phyloP scores from a whole-genome alignment of 2,329 filamentous ascomycete genomes.

The Fusarium phyllophilum region DNA sequence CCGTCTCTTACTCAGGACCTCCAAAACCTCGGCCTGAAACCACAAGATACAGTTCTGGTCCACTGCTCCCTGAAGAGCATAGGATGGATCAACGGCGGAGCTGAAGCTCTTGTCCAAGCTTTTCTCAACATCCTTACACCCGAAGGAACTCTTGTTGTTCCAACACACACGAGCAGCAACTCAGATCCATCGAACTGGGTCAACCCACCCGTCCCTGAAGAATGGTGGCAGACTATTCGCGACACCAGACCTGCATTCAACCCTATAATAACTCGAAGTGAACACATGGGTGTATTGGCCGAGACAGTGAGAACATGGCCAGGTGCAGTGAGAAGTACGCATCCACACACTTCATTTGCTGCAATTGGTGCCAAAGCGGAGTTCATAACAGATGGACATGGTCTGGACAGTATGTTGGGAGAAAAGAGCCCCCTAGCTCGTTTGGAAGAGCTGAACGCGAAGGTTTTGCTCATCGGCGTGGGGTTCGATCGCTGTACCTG shows the following conservation, averaged over 20 bases:
- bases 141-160: neutral
- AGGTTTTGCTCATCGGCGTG: neutral
- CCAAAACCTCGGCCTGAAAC: neutral
- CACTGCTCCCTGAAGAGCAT: neutral
- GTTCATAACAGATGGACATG: neutral
- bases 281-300: neutral
- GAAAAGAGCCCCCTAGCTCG: neutral
- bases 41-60: neutral
- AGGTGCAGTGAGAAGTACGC: neutral
- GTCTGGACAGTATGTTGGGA: neutral
- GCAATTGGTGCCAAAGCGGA: neutral
- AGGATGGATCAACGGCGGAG: constrained; percentile 6
- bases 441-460: neutral
- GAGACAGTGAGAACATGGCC: constrained; percentile 3
- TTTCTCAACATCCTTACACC: neutral
- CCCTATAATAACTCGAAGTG: neutral
- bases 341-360: constrained; percentile 3
- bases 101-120: neutral
- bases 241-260: neutral
- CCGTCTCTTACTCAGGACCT: neutral
- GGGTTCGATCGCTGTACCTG: neutral
- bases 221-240: constrained; percentile 1
- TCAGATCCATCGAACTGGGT: neutral
- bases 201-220: neutral
- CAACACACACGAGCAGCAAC: constrained; percentile 8